Conservation (phyloP, 23 red algal genomes). For the Gracilaria domingensis region DNA sequence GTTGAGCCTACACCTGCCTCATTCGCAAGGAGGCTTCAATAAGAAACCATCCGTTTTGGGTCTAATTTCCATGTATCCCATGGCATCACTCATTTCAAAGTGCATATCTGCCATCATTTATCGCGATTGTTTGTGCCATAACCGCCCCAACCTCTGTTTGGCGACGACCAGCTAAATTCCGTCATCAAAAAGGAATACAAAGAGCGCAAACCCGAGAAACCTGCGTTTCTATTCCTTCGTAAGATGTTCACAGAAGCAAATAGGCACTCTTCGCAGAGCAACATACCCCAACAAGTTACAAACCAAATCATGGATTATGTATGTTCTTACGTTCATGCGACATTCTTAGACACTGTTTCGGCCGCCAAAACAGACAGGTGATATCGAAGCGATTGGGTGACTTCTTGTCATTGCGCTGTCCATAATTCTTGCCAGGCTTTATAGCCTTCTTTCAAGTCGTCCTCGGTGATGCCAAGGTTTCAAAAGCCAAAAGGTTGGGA, state of each 20-base stretch:
- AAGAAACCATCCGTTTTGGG: too few species aligned
- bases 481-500: slow-evolving; percentile 28
- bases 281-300: too few species aligned
- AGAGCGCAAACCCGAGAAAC: too few species aligned
- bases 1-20: too few species aligned
- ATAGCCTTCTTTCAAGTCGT: slow-evolving; percentile 61
- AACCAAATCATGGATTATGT: neutral
- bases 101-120: too few species aligned
- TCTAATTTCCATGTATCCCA: too few species aligned
- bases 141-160: too few species aligned
- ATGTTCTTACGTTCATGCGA: neutral
- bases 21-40: too few species aligned
- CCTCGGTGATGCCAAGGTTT: slow-evolving; percentile 30
- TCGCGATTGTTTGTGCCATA: too few species aligned
- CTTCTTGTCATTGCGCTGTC: slow-evolving; percentile 52
- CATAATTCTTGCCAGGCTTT: slow-evolving; percentile 33
- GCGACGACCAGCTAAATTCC: too few species aligned
- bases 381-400: slow-evolving; percentile 76
- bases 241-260: neutral
- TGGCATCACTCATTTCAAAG: too few species aligned
- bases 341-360: slow-evolving; percentile 14
- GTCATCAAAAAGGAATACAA: too few species aligned
- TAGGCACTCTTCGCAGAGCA: neutral
- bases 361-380: slow-evolving; percentile 61
- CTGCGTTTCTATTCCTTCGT: neutral